These are phyloP conservation scores for Aspergillus floridensis DNA, from an alignment of 2,329 filamentous ascomycete species.

Conservation along the genomic window DNA sequence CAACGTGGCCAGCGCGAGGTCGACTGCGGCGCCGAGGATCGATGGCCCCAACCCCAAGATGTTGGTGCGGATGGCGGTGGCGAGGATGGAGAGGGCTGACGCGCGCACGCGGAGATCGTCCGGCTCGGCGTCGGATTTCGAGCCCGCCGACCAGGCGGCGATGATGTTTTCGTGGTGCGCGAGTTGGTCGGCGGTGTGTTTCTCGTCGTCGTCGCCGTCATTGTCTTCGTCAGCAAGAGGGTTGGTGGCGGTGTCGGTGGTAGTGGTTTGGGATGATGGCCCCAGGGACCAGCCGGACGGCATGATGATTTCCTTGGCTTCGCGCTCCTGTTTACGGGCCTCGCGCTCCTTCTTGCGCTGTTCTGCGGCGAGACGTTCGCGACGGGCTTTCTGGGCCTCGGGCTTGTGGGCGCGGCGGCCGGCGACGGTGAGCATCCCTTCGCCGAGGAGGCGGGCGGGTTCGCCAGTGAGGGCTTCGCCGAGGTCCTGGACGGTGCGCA, in stretches of 20 bases:
- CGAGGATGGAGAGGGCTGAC: constrained; percentile 45
- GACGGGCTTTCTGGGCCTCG: constrained; percentile 32
- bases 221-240: constrained; percentile 8
- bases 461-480: constrained; percentile 39
- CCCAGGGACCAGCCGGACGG: constrained; percentile 29
- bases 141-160: constrained; percentile 42
- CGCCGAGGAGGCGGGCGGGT: constrained; percentile 37
- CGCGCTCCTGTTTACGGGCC: constrained; percentile 26
- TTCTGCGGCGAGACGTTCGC: constrained; percentile 27
- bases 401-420: constrained; percentile 39
- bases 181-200: constrained; percentile 35
- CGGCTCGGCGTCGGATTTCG: constrained; percentile 37
- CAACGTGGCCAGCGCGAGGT: constrained; percentile 41
- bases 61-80: constrained; percentile 42
- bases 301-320: constrained; percentile 24
- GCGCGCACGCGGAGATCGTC: constrained; percentile 44
- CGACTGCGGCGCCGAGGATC: constrained; percentile 37
- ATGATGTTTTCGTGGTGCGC: constrained; percentile 37
- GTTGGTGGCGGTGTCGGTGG: neutral
- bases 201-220: constrained; percentile 33
- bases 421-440: constrained; percentile 40
- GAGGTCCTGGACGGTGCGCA: constrained; percentile 43
- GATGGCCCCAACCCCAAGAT: constrained; percentile 37
- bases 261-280: constrained; percentile 20
- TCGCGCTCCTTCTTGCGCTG: constrained; percentile 28